Conservation (phyloP, 495 filamentous ascomycete species). For the Hypoxylon perforatum region DNA sequence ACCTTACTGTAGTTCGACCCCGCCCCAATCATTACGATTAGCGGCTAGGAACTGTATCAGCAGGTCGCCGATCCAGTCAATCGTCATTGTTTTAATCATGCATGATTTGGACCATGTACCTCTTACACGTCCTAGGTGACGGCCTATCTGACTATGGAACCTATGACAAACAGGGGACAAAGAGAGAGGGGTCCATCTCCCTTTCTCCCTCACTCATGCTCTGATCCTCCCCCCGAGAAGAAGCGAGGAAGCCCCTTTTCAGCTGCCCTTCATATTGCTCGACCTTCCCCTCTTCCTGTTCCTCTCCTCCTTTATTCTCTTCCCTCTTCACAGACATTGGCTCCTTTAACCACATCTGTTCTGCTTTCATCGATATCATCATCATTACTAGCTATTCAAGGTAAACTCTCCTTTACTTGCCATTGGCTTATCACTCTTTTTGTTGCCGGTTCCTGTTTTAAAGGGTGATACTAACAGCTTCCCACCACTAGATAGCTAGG, state of each 20-base stretch:
- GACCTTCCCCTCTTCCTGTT: slow-evolving; percentile 36
- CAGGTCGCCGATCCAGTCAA: slow-evolving; percentile 39
- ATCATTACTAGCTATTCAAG: slow-evolving; percentile 36
- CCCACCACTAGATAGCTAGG: slow-evolving; percentile 21
- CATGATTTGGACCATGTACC: too few species aligned
- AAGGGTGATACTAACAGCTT: slow-evolving; percentile 11
- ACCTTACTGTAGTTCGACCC: slow-evolving; percentile 37
- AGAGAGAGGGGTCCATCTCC: slow-evolving; percentile 19
- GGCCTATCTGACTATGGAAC: too few species aligned
- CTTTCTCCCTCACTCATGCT: slow-evolving; percentile 13
- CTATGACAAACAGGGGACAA: neutral
- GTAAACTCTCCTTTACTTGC: slow-evolving; percentile 18
- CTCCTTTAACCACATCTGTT: slow-evolving; percentile 38
- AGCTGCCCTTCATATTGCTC: slow-evolving; percentile 37
- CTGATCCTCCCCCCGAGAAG: slow-evolving; percentile 26
- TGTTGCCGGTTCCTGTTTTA: neutral
- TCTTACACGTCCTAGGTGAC: too few species aligned
- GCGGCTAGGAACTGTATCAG: slow-evolving; percentile 32
- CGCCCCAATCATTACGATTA: slow-evolving; percentile 38
- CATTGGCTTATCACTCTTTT: neutral
- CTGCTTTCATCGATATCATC: slow-evolving; percentile 33
- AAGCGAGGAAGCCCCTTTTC: slow-evolving; percentile 40
- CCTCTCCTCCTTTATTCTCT: slow-evolving; percentile 26
- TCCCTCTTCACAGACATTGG: slow-evolving; percentile 41
- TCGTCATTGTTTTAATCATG: too few species aligned